A percentile compares a stretch with the other conserved stretches of the same genome.
Evolutionary conservation across 1,284 basidiomycete genomes (phyloP).

Genomic region (Trichosporon coremiiforme): DNA sequence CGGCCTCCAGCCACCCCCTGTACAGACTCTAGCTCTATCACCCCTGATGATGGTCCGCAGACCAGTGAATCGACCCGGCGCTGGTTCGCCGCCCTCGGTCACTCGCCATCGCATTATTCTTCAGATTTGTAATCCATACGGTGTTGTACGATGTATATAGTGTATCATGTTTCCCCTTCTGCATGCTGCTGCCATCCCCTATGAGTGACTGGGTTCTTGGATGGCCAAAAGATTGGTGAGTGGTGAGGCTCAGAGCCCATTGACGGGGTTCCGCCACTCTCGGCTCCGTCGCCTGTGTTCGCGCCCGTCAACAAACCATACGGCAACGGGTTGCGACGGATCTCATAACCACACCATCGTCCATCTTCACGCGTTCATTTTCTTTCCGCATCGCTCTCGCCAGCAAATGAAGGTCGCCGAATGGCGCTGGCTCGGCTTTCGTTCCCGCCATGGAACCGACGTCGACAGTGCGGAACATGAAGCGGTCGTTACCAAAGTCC

Average conservation of each 20-base stretch:
- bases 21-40: neutral
- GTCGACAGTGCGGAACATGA: neutral
- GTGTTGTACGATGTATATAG: neutral
- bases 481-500: neutral
- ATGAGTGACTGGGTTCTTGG: no score
- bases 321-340: no score
- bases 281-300: neutral
- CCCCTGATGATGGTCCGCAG: slow-evolving; percentile 11
- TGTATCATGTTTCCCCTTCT: no score
- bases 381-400: neutral
- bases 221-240: no score
- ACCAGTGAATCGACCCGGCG: slow-evolving; percentile 1
- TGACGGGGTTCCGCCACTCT: neutral
- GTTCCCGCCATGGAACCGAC: neutral
- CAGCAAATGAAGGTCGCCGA: neutral
- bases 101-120: neutral
- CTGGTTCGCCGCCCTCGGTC: neutral
- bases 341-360: no score
- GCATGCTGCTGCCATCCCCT: no score
- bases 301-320: neutral
- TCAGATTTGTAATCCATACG: neutral
- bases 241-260: no score
- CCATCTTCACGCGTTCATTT: neutral
- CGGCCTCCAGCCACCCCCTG: neutral
- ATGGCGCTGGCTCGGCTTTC: neutral